Conservation (phyloP, 345 rosid genomes). For the Zanthoxylum bungeanum region DNA sequence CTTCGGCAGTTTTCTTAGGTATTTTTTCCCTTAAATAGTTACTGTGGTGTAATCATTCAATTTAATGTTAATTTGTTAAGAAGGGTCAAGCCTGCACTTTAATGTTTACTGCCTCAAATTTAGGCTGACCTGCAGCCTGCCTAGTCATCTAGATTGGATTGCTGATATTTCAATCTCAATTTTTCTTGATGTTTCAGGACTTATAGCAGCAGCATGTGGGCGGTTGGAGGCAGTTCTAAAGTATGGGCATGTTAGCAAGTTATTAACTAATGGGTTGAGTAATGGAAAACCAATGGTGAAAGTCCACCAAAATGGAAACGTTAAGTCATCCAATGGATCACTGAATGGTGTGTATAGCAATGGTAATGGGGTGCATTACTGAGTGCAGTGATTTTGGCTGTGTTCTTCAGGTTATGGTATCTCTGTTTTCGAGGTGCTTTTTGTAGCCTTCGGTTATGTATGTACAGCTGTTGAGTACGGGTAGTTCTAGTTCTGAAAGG, state of each 20-base stretch:
- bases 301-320: constrained; percentile 45
- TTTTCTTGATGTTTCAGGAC: constrained; percentile 38
- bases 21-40: not conserved
- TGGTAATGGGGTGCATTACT: constrained; percentile 52
- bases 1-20: constrained; percentile 89
- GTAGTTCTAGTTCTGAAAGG: constrained; percentile 6
- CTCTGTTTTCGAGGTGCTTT: constrained; percentile 15
- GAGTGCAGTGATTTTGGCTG: constrained; percentile 10
- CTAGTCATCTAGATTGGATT: not conserved
- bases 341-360: constrained; percentile 49
- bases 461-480: constrained; percentile 40
- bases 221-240: constrained; percentile 47
- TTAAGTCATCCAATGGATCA: constrained; percentile 33
- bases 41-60: not conserved
- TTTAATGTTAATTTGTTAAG: too few species aligned
- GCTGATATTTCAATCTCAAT: not conserved
- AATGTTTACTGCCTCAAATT: too few species aligned
- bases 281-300: constrained; percentile 39
- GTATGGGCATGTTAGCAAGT: constrained; percentile 29
- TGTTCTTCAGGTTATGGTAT: constrained; percentile 8
- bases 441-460: constrained; percentile 19
- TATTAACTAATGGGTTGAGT: constrained; percentile 34
- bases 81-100: too few species aligned
- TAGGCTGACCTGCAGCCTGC: not conserved
- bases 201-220: constrained; percentile 65